phyloP scores from a whole-genome alignment of 140 eudicot genomes.

The Senecio squalidus region DNA sequence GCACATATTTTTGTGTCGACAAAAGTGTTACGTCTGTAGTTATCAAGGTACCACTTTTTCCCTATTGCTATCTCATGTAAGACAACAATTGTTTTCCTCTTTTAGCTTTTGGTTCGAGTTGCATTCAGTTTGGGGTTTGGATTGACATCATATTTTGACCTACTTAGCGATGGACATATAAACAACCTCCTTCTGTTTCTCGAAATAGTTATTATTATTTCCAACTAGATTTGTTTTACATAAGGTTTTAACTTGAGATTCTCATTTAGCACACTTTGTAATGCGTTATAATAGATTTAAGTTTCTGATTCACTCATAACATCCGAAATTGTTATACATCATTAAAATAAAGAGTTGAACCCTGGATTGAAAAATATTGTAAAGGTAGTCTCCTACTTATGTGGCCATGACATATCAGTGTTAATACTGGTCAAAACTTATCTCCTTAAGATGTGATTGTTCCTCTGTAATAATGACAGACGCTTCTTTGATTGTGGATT shows the following conservation, averaged over 20 bases:
- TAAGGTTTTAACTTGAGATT: not conserved
- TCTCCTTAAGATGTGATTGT: too few species aligned
- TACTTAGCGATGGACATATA: not conserved
- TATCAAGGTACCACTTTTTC: conserved; percentile 65
- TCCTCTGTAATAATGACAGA: too few species aligned
- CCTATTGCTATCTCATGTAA: not conserved
- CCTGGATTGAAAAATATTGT: not conserved
- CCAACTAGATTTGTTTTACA: not conserved
- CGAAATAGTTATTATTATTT: not conserved
- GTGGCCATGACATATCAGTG: not conserved
- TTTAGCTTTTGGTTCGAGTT: conserved; percentile 4
- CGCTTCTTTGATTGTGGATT: too few species aligned
- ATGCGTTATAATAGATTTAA: conserved; percentile 4
- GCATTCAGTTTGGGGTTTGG: not conserved
- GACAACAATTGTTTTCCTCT: not conserved
- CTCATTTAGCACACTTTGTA: not conserved
- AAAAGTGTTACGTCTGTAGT: conserved; percentile 96
- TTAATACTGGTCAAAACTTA: conserved; percentile 2
- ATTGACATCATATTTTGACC: not conserved
- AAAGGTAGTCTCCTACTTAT: not conserved
- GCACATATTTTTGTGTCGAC: conserved; percentile 91
- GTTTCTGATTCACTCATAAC: not conserved
- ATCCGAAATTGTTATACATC: not conserved
- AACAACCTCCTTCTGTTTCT: not conserved
- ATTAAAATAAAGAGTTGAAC: conserved; percentile 6